Base-by-base conservation (phyloP, 345 rosid genomes). In the Garcia nutans region DNA sequence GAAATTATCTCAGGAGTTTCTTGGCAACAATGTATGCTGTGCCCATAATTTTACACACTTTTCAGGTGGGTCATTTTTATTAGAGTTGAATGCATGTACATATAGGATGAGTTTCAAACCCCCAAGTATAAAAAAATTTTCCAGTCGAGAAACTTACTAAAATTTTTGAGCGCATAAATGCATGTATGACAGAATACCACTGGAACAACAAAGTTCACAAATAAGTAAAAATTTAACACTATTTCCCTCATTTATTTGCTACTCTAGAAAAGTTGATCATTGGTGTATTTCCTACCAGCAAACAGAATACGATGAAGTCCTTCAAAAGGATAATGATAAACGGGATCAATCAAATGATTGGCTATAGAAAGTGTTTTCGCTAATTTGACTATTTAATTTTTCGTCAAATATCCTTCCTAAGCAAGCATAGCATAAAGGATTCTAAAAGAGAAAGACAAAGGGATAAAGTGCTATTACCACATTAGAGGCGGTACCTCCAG, bases 401-500 rank as follows among this genome's bases (percentile, higher is more conserved):
- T 55, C 15, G 2, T 7, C 19, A 33, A 22, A 52, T 0, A 23
- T 71, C 17, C 24, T 63, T 75, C 42, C 49, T 0, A n/a, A 47
- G 59, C 17, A 12, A 52, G 73, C 28, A 52, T 16, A 63, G 72
- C 16, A 73, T 10, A 41, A 60, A 52, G 44, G n/a, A 55, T 56
- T 19, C 16, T 44, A 22, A 61, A 66, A 54, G 68, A 68, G 13
- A 23, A 24, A 23, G 54, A 63, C 23, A 1, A 42, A 74, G 50
- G 65, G 41, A 42, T 23, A 56, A 69, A 64, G 62, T 44, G 78
- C 24, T 60, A 87, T 85, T 85, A 90, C 91, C 92, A 90, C 94
- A 76, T 88, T 90, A 54, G 92, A 90, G 45, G 94, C 92, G 5
- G 92, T 86, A 59, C 92, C 94, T 28, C 90, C 92, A 56, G 94